A percentile compares a stretch with the other conserved stretches of the same genome.
phyloP scores from a whole-genome alignment of 2,329 filamentous ascomycete species.

The Aspergillus fructus region DNA sequence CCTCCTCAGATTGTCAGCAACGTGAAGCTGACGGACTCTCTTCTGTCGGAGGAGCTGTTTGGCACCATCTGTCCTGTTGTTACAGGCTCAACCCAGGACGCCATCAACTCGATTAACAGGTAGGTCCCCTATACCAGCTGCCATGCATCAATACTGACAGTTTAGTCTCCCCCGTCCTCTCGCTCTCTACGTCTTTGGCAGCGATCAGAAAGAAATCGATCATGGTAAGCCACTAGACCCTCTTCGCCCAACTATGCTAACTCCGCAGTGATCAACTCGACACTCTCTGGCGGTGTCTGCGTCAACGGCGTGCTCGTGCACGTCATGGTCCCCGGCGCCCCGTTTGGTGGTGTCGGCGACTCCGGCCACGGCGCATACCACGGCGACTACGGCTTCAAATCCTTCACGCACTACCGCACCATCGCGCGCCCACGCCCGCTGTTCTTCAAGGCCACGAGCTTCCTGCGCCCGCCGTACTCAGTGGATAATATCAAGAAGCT shows the following conservation, averaged over 20 bases:
- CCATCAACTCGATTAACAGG: conserved; percentile 6
- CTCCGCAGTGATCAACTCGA: conserved; percentile 1
- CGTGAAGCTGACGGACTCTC: conserved; percentile 36
- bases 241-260: background rate
- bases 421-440: conserved; percentile 10
- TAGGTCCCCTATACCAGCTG: background rate
- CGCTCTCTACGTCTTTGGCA: conserved; percentile 45
- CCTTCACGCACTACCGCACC: conserved; percentile 27
- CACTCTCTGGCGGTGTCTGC: conserved; percentile 12
- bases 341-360: conserved; percentile 14
- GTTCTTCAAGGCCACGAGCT: background rate
- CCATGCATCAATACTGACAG: conserved; percentile 14
- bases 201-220: conserved; percentile 35
- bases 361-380: conserved; percentile 13
- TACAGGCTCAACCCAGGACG: conserved; percentile 19
- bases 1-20: conserved; percentile 42
- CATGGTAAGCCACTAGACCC: background rate
- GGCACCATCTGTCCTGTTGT: conserved; percentile 46
- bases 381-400: conserved; percentile 12
- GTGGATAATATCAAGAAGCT: conserved; percentile 10
- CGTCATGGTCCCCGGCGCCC: conserved; percentile 6
- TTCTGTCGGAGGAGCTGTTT: conserved; percentile 49
- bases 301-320: conserved; percentile 14
- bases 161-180: conserved; percentile 37
- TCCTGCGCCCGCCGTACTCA: conserved; percentile 12